Conservation (phyloP, 495 filamentous ascomycete species). For the Acidomyces sp. region DNA sequence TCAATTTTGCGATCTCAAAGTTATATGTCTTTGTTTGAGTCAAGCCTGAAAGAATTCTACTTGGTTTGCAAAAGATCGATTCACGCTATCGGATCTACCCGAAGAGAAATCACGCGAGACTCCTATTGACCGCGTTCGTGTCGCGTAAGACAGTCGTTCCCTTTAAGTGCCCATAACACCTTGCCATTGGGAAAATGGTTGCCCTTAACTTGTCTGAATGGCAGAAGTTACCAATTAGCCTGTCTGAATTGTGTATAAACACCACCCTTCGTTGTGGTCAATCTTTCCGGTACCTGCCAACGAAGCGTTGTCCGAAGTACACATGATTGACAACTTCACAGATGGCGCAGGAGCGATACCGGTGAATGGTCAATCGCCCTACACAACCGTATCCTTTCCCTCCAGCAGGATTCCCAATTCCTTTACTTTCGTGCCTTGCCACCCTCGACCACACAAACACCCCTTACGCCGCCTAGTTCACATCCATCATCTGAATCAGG, state of each 20-base stretch:
- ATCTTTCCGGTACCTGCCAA: slow-evolving; percentile 52
- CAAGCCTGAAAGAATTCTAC: too few relatives aligned
- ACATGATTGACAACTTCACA: slow-evolving; percentile 19
- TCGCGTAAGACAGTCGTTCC: too few relatives aligned
- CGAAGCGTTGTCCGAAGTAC: not conserved
- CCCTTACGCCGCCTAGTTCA: slow-evolving; percentile 30
- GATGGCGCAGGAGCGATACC: slow-evolving; percentile 70
- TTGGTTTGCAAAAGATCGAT: too few relatives aligned
- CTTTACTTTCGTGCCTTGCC: slow-evolving; percentile 68
- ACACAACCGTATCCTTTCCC: slow-evolving; percentile 66
- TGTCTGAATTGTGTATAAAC: slow-evolving; percentile 77
- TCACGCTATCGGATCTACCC: too few relatives aligned
- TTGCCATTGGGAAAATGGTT: too few relatives aligned
- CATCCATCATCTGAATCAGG: slow-evolving; percentile 15
- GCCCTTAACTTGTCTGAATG: slow-evolving; percentile 42
- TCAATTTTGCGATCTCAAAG: too few relatives aligned
- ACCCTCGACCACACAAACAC: slow-evolving; percentile 17
- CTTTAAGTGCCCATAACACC: too few relatives aligned
- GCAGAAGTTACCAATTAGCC: slow-evolving; percentile 65
- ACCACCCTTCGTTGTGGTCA: slow-evolving; percentile 86
- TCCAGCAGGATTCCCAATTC: slow-evolving; percentile 65
- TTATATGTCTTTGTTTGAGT: too few relatives aligned
- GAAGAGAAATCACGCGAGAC: too few relatives aligned
- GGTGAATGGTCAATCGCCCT: slow-evolving; percentile 88
- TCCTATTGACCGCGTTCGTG: too few relatives aligned